Base-by-base conservation (phyloP, 345 rosid genomes). In the Citrus unshiu region DNA sequence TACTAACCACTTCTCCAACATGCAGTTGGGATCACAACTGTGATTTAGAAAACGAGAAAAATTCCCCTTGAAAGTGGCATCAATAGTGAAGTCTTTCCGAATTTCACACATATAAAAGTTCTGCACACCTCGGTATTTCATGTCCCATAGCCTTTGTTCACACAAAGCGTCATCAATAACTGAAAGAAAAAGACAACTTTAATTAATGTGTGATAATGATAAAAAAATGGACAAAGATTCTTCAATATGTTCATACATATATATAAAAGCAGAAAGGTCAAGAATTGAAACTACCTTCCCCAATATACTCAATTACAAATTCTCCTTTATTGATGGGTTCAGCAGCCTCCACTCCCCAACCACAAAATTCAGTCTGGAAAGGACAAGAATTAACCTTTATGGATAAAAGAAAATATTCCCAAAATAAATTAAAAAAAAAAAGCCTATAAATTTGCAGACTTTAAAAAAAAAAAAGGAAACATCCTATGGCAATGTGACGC, bases 101-200 rank as follows among this genome's bases (percentile, higher is more conserved):
- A 96, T 92, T 90, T 93, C 98, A 77, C 99, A 95, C 99, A 96
- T 94, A 89, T 96, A 96, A 81, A 96, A 96, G 85, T 96, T 89
- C 79, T 84, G 79, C 73, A 81, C 87, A 37, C 97, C 97, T 87
- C 84, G 85, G 86, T 93, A 79, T 81, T 96, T 96, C 99, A 96
- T 92, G 87, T 96, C 95, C 99, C 99, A 95, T 66, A 95, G 95
- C 91, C 99, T 92, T 87, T 89, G 80, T 89, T 90, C 97, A 77
- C 99, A 94, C 39, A 83, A 74, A 78, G 97, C 97, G 82, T 96
- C 97, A 84, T 89, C 86, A 83, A 95, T 93, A 64, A 95, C 99
- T 95, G 94, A 77, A 88, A 86, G 61, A 63, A 76, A 76, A 75
- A 75, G 59, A 72, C 54, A 81, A 74, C 16, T 19, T 21, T 21